Conservation (phyloP, 495 filamentous ascomycete species). For the Cercophora samala region DNA sequence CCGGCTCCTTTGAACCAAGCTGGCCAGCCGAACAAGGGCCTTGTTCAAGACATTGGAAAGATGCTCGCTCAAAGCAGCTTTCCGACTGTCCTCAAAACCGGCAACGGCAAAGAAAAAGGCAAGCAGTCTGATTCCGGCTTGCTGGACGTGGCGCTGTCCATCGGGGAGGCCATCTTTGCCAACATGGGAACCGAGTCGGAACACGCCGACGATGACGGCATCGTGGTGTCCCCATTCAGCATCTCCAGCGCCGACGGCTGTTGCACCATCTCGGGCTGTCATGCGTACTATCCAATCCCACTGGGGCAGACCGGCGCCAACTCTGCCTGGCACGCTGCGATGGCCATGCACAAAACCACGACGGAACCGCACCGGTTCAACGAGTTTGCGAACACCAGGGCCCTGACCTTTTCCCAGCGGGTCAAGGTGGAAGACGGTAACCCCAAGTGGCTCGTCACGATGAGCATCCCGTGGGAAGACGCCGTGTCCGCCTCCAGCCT, state of each 20-base stretch:
- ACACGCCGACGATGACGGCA: neutral
- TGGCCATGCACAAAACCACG: neutral
- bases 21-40: neutral
- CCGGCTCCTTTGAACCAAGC: neutral
- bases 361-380: neutral
- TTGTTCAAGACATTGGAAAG: neutral
- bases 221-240: neutral
- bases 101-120: neutral
- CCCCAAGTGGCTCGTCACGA: neutral
- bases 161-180: neutral
- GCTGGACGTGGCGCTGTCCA: neutral
- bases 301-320: neutral
- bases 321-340: neutral
- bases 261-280: neutral
- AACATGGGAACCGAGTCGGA: neutral
- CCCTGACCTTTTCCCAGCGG: neutral
- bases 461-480: neutral
- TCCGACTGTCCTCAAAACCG: neutral
- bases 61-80: neutral
- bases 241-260: neutral
- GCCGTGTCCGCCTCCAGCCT: neutral
- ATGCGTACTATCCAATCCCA: neutral
- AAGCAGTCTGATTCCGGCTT: neutral
- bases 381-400: neutral
- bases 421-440: neutral